A percentile compares a stretch with the other conserved stretches of the same genome.
Conservation (phyloP, 768 basidiomycete species). For the Pholiota conissans region DNA sequence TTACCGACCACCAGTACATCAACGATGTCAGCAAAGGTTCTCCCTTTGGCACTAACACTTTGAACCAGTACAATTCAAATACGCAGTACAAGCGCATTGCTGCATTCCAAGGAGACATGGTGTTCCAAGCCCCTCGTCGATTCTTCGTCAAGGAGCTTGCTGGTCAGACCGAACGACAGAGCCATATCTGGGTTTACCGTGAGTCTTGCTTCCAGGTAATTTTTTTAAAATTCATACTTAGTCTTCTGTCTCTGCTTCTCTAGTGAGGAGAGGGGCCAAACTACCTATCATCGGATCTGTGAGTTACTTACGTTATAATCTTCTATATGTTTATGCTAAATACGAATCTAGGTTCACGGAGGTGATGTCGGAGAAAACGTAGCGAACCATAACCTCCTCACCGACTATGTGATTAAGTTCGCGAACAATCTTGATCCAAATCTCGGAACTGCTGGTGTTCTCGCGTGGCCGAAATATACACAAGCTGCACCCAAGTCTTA, state of each 20-base stretch:
- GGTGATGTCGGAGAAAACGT: neutral
- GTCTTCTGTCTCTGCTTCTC: neutral
- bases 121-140: constrained; percentile 50
- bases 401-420: neutral
- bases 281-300: neutral
- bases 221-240: neutral
- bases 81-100: constrained; percentile 49
- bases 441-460: neutral
- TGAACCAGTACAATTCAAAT: constrained; percentile 7
- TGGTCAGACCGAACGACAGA: constrained; percentile 29
- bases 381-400: neutral
- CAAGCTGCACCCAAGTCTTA: neutral
- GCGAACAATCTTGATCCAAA: constrained; percentile 1
- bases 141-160: constrained; percentile 42
- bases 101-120: constrained; percentile 46
- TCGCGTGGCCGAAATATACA: neutral
- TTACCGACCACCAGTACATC: constrained; percentile 11
- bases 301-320: too few relatives aligned
- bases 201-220: constrained; percentile 26
- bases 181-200: constrained; percentile 50
- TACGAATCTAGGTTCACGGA: neutral
- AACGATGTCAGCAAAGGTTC: constrained; percentile 10
- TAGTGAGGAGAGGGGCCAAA: neutral
- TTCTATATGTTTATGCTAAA: too few relatives aligned
- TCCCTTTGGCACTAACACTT: constrained; percentile 6